Base-by-base conservation (phyloP, 2,329 filamentous ascomycete genomes). In the Myriosclerotinia scirpicola region DNA sequence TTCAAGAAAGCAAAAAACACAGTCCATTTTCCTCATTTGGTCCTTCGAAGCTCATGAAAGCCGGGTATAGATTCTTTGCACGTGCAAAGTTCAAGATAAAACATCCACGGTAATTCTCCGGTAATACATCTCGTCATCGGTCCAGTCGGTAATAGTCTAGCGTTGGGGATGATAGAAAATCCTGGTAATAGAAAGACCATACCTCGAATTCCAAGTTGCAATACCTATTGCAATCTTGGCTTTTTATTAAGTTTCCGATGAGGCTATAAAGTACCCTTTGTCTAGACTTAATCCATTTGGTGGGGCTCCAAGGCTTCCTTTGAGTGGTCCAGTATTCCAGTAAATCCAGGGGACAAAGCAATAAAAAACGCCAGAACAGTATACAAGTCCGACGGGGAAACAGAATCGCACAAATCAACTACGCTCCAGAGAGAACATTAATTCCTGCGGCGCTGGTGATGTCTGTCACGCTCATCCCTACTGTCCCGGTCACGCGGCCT, bases 351-450 rank as follows among this genome's bases (percentile, higher is more conserved):
- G 52, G 67, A 63, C 64, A 70, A 73, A 70, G 66, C 69, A 66
- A 71, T 59, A 17, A 65, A 67, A 74, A 74, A 74, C 68, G 71
- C 74, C 72, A 70, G 67, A 63, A 74, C 68, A 66, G 64, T 68
- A 74, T 71, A 71, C 68, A 71, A 70, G 65, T 66, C 59, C 67
- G 44, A 54, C 26, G 55, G 48, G 38, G 26, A 42, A 62, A 61
- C 67, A 67, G 60, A 54, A 70, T 68, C 64, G 63, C 65, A 64
- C 64, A 63, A 71, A 68, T 58, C 66, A 71, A 67, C 67, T 69
- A 54, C 59, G 69, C 64, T 63, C 67, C 68, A 69, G 64, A 42
- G 66, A 48, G 67, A 69, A 68, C 64, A 68, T 66, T 63, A 62
- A 66, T 70, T 71, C 67, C 67, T 67, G 30, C 69, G 71, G 68